Conservation (phyloP, 2,329 filamentous ascomycete species). For the Talaromyces rugulosus region DNA sequence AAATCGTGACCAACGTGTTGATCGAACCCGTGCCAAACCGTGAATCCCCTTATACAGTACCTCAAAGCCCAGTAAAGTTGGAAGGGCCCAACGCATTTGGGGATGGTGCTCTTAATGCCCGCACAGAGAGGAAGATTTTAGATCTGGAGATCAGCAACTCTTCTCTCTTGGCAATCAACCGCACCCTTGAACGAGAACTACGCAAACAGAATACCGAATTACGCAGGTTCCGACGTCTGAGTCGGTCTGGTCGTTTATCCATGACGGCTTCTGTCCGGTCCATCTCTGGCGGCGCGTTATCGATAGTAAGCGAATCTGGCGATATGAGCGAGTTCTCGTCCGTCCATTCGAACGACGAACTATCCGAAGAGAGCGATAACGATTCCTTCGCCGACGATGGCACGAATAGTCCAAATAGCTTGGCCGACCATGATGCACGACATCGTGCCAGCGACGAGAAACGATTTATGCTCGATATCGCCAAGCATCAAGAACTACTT, state of each 20-base stretch:
- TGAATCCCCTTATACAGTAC: slow-evolving; percentile 50
- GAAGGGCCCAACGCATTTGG: slow-evolving; percentile 51
- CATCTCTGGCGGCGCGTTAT: slow-evolving; percentile 40
- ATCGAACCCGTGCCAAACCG: slow-evolving; percentile 33
- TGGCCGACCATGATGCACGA: slow-evolving; percentile 38
- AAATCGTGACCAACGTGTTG: slow-evolving; percentile 31
- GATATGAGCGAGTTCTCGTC: slow-evolving; percentile 30
- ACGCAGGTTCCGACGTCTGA: slow-evolving; percentile 79
- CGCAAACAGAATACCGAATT: slow-evolving; percentile 87
- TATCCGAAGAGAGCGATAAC: slow-evolving; percentile 38
- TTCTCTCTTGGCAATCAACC: slow-evolving; percentile 89
- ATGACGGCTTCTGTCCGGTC: slow-evolving; percentile 47
- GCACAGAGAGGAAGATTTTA: slow-evolving; percentile 88
- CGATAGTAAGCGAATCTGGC: slow-evolving; percentile 44
- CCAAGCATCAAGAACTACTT: slow-evolving; percentile 79
- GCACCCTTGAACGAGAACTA: slow-evolving; percentile 84
- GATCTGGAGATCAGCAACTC: slow-evolving; percentile 97
- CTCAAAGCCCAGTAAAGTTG: slow-evolving; percentile 48
- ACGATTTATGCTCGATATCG: slow-evolving; percentile 76
- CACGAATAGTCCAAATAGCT: slow-evolving; percentile 29
- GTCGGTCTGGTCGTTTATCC: slow-evolving; percentile 71
- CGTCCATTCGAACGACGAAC: slow-evolving; percentile 27
- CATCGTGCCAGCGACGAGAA: slow-evolving; percentile 74
- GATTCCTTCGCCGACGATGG: slow-evolving; percentile 32
- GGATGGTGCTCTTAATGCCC: slow-evolving; percentile 80